phyloP scores from a whole-genome alignment of 2,329 filamentous ascomycete species.

The Ceratocystiopsis sp. region DNA sequence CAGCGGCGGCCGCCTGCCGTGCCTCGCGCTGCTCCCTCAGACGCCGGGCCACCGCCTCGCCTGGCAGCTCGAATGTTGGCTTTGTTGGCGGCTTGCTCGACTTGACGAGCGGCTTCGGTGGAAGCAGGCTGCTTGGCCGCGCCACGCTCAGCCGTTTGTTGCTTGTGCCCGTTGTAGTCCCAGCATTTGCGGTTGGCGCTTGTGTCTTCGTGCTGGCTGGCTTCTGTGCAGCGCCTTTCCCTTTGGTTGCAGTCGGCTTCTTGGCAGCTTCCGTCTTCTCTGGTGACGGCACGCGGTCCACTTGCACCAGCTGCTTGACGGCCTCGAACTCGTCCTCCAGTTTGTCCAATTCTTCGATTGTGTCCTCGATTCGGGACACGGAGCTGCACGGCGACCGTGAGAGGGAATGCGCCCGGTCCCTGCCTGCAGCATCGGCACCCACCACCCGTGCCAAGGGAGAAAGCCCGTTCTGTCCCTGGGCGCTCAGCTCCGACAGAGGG shows the following conservation, averaged over 20 bases:
- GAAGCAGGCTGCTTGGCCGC: slow-evolving; percentile 25
- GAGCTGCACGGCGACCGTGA: slow-evolving; percentile 7
- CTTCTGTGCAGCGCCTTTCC: slow-evolving; percentile 3
- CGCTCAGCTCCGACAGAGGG: not conserved
- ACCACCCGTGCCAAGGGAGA: slow-evolving; percentile 2
- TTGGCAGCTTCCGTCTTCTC: slow-evolving; percentile 10
- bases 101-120: slow-evolving; percentile 29
- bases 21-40: slow-evolving; percentile 42
- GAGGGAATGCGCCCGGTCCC: slow-evolving; percentile 2
- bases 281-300: slow-evolving; percentile 17
- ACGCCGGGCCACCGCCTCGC: slow-evolving; percentile 40
- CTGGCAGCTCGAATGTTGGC: slow-evolving; percentile 43
- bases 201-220: slow-evolving; percentile 13
- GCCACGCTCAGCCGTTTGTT: slow-evolving; percentile 14
- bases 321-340: slow-evolving; percentile 45
- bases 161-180: not conserved
- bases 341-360: slow-evolving; percentile 42
- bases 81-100: slow-evolving; percentile 37
- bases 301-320: slow-evolving; percentile 23
- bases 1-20: slow-evolving; percentile 18
- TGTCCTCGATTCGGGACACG: slow-evolving; percentile 39
- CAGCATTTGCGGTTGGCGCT: slow-evolving; percentile 19
- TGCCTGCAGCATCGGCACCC: not conserved
- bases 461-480: not conserved
- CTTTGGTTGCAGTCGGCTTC: no score